Evolutionary conservation across 352 stramenopile genomes (phyloP), one percentile per base, ranked within the genome.

Genomic region (Phytopythium vexans): DNA sequence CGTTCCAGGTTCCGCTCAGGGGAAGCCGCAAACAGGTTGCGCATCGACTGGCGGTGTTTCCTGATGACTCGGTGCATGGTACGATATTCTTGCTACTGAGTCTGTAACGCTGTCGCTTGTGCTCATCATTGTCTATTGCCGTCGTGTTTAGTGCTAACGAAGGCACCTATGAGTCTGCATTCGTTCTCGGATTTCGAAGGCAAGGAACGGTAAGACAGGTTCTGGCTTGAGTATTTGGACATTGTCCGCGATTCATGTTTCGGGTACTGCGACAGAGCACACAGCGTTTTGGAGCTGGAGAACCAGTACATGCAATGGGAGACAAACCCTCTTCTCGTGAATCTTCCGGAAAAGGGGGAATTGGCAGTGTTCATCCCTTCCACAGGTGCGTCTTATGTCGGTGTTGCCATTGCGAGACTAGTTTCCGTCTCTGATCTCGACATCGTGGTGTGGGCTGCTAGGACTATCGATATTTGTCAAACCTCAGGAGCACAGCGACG

Each of bases 301-400:
- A 82, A 62, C 37, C 68, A 86, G 47, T 79, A 82, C 50, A 87
- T 86, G 75, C 71, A 83, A 12, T 87, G 72, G 71, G 78, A 87
- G 39, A 51, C 52, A 3, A 66, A 69, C 15, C 78, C 78, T 0
- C 60, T 87, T 15, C 59, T 89, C 12, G 54, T 86, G 12, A 74
- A 62, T n/a, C 51, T 87, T 33, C 60, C 69, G 6, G 51, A 64
- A 11, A 68, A 67, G 43, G 41, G 64, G 27, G 69, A 89, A 21
- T 37, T 89, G 44, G 78, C 60, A 2, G 60, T 86, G 1, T 87
- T 89, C 40, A 70, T 89, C 6, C 78, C 78, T 3, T 77, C 75
- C 4, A 82, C 78, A 48, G 78, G 72, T 72, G 21, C 21, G 21
- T 27, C 2, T 27, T 27, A 50, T 27, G 45, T 14, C 8, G 21